phyloP scores from a whole-genome alignment of 306 rosid species.

The Purshia tridentata region DNA sequence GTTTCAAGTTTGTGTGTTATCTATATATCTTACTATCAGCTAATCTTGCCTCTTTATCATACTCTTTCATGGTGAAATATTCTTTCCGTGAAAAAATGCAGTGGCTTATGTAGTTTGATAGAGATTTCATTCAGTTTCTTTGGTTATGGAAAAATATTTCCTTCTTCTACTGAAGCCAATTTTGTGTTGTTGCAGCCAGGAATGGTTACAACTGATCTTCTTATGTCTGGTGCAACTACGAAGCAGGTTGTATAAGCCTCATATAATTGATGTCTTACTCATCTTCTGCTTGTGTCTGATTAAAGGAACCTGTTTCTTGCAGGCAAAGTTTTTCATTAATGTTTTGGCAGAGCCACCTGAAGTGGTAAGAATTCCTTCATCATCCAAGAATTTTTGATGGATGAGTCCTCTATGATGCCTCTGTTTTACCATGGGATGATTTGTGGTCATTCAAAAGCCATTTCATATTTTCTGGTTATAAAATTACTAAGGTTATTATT shows the following conservation, averaged over 20 bases:
- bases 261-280: background rate
- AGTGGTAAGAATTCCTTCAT: constrained; percentile 58
- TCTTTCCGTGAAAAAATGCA: background rate
- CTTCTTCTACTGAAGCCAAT: background rate
- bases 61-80: background rate
- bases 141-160: background rate
- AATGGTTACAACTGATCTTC: constrained; percentile 99
- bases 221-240: constrained; percentile 92
- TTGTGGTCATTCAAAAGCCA: background rate
- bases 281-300: constrained; percentile 11
- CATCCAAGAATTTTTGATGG: constrained; percentile 6
- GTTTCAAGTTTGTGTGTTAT: background rate
- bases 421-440: background rate
- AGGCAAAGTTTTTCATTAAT: constrained; percentile 98
- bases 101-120: background rate
- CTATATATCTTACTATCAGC: background rate
- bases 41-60: background rate
- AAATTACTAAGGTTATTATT: background rate
- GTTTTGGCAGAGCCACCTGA: constrained; percentile 96
- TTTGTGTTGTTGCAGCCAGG: constrained; percentile 72
- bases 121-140: background rate
- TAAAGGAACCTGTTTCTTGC: constrained; percentile 27
- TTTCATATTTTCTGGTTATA: background rate
- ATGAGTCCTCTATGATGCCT: background rate
- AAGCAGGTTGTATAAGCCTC: constrained; percentile 61